Conservation (phyloP, 352 stramenopile species). For the Elongisporangium prolatum region DNA sequence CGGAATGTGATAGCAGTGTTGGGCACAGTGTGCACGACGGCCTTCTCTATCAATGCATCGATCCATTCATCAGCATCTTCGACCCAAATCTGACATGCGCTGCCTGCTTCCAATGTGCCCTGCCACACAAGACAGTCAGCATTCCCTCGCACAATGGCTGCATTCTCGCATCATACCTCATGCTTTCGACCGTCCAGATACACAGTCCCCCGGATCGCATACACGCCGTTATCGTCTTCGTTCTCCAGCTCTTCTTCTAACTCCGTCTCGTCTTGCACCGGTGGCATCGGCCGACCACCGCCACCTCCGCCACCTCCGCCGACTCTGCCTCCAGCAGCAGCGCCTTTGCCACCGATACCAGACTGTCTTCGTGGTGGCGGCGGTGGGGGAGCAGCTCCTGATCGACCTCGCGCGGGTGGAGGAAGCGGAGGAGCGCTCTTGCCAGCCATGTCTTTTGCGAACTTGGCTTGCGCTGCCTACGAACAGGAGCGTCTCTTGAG, state of each 20-base stretch:
- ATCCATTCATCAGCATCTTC: conserved; percentile 74
- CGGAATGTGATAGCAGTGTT: conserved; percentile 65
- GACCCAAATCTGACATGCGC: conserved; percentile 77
- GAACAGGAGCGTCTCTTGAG: background rate
- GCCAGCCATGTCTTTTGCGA: conserved; percentile 47
- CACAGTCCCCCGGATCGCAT: conserved; percentile 56
- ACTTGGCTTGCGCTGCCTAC: conserved; percentile 49
- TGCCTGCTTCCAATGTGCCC: conserved; percentile 57
- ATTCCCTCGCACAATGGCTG: background rate
- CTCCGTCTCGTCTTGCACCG: conserved; percentile 2
- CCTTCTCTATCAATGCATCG: conserved; percentile 64
- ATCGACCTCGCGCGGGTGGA: conserved; percentile 11
- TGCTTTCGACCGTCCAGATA: conserved; percentile 82
- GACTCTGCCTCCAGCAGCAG: background rate
- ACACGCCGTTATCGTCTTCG: conserved; percentile 69
- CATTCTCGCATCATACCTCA: conserved; percentile 15
- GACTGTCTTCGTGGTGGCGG: conserved; percentile 4
- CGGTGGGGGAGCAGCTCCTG: conserved; percentile 1
- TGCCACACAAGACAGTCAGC: background rate
- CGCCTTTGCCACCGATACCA: background rate
- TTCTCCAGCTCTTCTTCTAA: conserved; percentile 24
- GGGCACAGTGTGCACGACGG: conserved; percentile 47
- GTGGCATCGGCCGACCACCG: background rate
- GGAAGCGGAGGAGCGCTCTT: conserved; percentile 28
- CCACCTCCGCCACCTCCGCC: background rate